Evolutionary conservation across 2,329 filamentous ascomycete species (phyloP).

Genomic region (Ophiostoma tasmaniense): DNA sequence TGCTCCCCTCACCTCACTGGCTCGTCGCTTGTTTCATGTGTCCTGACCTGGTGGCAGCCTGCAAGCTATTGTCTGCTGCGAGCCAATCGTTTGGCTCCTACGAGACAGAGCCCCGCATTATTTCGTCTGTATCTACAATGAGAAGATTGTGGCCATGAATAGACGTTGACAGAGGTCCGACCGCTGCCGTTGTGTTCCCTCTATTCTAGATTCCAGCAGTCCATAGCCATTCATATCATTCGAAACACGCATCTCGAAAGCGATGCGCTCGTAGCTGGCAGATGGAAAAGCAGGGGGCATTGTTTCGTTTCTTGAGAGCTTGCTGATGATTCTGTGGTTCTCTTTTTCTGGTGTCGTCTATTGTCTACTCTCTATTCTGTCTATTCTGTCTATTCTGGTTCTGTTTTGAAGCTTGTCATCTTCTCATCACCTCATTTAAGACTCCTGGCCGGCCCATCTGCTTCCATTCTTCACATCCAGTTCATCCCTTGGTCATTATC

Average conservation of each 20-base stretch:
- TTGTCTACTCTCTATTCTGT: background rate
- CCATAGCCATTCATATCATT: slow-evolving; percentile 23
- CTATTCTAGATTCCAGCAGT: background rate
- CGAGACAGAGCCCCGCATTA: background rate
- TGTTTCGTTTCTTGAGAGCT: slow-evolving; percentile 7
- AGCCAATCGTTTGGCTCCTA: slow-evolving; percentile 16
- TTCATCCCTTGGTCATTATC: slow-evolving; percentile 5
- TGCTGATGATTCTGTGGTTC: background rate
- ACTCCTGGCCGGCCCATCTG: background rate
- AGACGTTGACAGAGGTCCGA: background rate
- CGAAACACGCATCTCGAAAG: slow-evolving; percentile 20
- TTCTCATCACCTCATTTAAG: slow-evolving; percentile 7
- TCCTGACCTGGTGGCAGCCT: slow-evolving; percentile 18
- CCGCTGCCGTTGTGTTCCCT: background rate
- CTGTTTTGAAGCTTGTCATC: background rate
- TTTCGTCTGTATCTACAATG: background rate
- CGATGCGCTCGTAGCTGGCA: slow-evolving; percentile 25
- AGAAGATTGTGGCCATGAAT: background rate
- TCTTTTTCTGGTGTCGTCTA: background rate
- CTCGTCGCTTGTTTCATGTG: slow-evolving; percentile 28
- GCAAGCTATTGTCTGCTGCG: slow-evolving; percentile 1
- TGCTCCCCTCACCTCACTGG: slow-evolving; percentile 12
- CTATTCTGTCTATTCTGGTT: background rate
- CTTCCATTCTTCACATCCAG: background rate
- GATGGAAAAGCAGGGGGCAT: background rate